Evolutionary conservation across 2,329 filamentous ascomycete species (phyloP).

Genomic region (Ascochyta koolunga): DNA sequence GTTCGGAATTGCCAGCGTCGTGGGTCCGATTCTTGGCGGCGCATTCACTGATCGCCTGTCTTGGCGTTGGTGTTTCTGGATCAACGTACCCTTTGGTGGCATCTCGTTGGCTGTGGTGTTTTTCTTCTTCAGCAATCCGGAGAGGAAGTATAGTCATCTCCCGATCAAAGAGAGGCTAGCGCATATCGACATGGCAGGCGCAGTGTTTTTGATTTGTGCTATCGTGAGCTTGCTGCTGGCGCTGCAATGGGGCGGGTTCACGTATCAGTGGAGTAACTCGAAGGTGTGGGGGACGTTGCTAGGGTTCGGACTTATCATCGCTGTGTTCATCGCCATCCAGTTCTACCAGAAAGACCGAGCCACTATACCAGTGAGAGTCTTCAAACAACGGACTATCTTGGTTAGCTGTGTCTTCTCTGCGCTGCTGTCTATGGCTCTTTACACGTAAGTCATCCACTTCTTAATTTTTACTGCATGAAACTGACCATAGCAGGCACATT

Average conservation of each 20-base stretch:
- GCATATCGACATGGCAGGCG: slow-evolving; percentile 46
- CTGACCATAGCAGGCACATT: slow-evolving; percentile 31
- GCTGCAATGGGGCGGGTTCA: slow-evolving; percentile 50
- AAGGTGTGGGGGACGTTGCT: slow-evolving; percentile 59
- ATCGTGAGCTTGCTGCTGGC: slow-evolving; percentile 44
- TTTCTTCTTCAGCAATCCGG: slow-evolving; percentile 41
- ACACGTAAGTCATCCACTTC: slow-evolving; percentile 32
- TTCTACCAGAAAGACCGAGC: slow-evolving; percentile 37
- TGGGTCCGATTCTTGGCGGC: slow-evolving; percentile 53
- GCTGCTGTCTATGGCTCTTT: slow-evolving; percentile 48
- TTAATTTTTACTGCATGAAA: not conserved
- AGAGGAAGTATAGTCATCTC: slow-evolving; percentile 34
- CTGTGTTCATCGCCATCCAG: slow-evolving; percentile 51
- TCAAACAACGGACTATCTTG: slow-evolving; percentile 46
- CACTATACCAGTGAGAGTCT: slow-evolving; percentile 38
- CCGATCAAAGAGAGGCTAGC: slow-evolving; percentile 43
- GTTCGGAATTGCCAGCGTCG: slow-evolving; percentile 49
- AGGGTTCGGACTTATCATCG: slow-evolving; percentile 54
- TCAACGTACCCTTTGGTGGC: slow-evolving; percentile 54
- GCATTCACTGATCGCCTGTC: slow-evolving; percentile 48
- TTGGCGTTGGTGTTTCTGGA: slow-evolving; percentile 52
- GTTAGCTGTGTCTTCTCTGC: slow-evolving; percentile 43
- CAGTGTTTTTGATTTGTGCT: slow-evolving; percentile 40
- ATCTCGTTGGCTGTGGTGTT: slow-evolving; percentile 41
- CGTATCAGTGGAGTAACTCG: slow-evolving; percentile 56